Evolutionary conservation across 1,139 yeast species (phyloP), one percentile per base, ranked within the genome.

Genomic region (Geotrichum histeridarum): DNA sequence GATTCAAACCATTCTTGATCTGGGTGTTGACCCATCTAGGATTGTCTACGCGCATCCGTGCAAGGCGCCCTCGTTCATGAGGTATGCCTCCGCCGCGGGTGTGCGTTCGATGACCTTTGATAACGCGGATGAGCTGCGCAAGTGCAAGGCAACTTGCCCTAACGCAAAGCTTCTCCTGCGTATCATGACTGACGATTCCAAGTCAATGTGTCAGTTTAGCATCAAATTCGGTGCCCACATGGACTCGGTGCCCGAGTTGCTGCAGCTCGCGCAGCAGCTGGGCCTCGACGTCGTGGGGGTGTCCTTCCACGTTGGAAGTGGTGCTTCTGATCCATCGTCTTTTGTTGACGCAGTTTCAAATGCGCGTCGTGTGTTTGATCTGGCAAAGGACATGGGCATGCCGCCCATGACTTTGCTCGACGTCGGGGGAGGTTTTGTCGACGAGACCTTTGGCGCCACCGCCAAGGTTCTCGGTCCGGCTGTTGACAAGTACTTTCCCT

Each of bases 301-400:
- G 42, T 91, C 96, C 8, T 93, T 93, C 79, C 99, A 93, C 69
- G 90, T 91, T 57, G 99, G 99, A 1, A 86, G 96, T 1, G 98
- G 98, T 47, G 94, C 96, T 30, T 81, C 80, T 56, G 95, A 89
- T 67, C 79, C 84, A 57, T 71, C 74, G 48, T 79, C 94, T 8
- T 79, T 88, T 62, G 76, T 75, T 58, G 80, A 80, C 60, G 96
- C 98, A 0, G 80, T 89, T 48, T 70, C 73, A 57, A 95, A 90
- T 65, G 81, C 96, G 2, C 79, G 82, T 54, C 58, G 63, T 7
- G 81, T 91, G n/a, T 91, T 91, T 68, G 85, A 84, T 59, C 67
- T 71, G 55, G 93, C 83, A 4, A 54, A 61, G 5, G 64, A 69
- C 14, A 59, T 74, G 46, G 86, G 86, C 4, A 73, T 76, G 57